Evolutionary conservation across 768 basidiomycete species (phyloP).

Genomic region (Porphyrellus cyaneotinctus): DNA sequence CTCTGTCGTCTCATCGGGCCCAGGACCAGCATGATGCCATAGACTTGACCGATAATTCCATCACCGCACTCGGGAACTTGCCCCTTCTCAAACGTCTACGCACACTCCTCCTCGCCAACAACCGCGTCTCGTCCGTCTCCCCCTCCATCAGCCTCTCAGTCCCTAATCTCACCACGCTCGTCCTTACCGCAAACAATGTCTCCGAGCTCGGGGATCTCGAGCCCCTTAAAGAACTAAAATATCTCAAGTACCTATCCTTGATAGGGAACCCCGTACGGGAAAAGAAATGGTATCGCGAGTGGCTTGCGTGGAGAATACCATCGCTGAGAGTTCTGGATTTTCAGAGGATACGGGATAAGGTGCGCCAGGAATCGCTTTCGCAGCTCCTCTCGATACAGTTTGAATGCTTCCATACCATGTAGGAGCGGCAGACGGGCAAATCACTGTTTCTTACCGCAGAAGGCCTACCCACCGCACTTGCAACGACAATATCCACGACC

Average conservation of each 20-base stretch:
- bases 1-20: slow-evolving; percentile 12
- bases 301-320: slow-evolving; percentile 87
- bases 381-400: slow-evolving; percentile 19
- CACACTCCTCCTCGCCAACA: slow-evolving; percentile 85
- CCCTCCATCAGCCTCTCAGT: slow-evolving; percentile 76
- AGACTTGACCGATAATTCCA: slow-evolving; percentile 90
- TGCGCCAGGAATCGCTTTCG: slow-evolving; percentile 45
- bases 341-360: slow-evolving; percentile 92
- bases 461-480: slow-evolving; percentile 72
- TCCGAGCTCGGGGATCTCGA: slow-evolving; percentile 81
- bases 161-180: slow-evolving; percentile 78
- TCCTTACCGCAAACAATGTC: slow-evolving; percentile 81
- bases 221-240: slow-evolving; percentile 69
- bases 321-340: slow-evolving; percentile 90
- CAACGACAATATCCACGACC: slow-evolving; percentile 71
- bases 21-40: slow-evolving; percentile 94
- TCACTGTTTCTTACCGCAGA: slow-evolving; percentile 79
- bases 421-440: slow-evolving; percentile 79
- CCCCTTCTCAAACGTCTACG: slow-evolving; percentile 81
- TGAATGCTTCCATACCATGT: slow-evolving; percentile 28
- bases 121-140: slow-evolving; percentile 81
- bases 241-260: slow-evolving; percentile 71
- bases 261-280: slow-evolving; percentile 82
- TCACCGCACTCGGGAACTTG: slow-evolving; percentile 76
- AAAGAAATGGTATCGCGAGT: slow-evolving; percentile 96